Evolutionary conservation across 2,329 filamentous ascomycete genomes (phyloP).

Genomic region (Alternaria longipes): DNA sequence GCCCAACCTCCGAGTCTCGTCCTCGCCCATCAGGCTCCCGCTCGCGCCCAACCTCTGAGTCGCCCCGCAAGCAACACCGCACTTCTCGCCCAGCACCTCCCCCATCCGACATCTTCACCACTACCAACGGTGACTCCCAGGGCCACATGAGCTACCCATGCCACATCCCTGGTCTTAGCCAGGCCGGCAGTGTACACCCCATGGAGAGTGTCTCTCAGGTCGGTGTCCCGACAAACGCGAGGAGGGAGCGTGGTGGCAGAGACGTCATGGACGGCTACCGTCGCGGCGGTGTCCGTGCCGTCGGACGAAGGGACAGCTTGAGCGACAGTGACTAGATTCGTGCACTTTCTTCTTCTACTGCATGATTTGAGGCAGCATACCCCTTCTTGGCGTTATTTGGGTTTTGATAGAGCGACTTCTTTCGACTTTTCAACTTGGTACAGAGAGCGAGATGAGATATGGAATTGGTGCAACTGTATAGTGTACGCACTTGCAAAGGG

Average conservation of each 20-base stretch:
- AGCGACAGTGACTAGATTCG: conserved; percentile 60
- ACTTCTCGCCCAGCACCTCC: conserved; percentile 37
- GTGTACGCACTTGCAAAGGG: not conserved
- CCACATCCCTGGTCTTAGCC: conserved; percentile 63
- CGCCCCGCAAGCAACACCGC: conserved; percentile 47
- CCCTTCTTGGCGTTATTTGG: conserved; percentile 4
- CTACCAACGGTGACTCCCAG: conserved; percentile 51
- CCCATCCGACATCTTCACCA: conserved; percentile 49
- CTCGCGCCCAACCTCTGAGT: conserved; percentile 45
- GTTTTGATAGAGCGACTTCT: conserved; percentile 1
- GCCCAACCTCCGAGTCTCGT: conserved; percentile 19
- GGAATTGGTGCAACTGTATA: not conserved
- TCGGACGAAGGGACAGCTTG: conserved; percentile 60
- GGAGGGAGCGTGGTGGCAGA: conserved; percentile 41
- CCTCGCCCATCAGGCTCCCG: conserved; percentile 38
- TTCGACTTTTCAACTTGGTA: not conserved
- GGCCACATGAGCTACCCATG: conserved; percentile 66
- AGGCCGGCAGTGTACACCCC: conserved; percentile 45
- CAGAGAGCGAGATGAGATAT: not conserved
- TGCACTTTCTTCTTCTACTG: not conserved
- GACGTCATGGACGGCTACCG: conserved; percentile 56
- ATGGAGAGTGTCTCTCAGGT: conserved; percentile 54
- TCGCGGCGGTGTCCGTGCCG: conserved; percentile 51
- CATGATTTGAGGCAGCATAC: not conserved
- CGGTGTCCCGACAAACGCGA: conserved; percentile 42